Evolutionary conservation across 2,329 filamentous ascomycete species (phyloP).

Genomic region (Colletotrichum musicola): DNA sequence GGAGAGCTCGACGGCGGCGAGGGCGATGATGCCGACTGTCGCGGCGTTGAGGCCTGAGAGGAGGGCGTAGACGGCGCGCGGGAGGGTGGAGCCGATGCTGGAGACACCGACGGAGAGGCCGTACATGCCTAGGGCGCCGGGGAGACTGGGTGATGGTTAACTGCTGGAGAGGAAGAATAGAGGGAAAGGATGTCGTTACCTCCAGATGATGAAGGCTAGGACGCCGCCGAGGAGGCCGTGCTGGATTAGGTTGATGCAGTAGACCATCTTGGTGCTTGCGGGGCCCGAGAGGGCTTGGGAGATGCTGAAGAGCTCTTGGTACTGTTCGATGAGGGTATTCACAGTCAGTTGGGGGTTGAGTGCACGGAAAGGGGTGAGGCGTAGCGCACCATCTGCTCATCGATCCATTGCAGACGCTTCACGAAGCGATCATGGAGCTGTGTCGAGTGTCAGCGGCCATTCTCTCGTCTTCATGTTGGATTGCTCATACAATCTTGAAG

Average conservation of each 20-base stretch:
- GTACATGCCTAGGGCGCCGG: slow-evolving; percentile 75
- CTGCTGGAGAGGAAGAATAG: no score
- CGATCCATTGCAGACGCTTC: slow-evolving; percentile 69
- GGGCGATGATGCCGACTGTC: slow-evolving; percentile 75
- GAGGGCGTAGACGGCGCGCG: slow-evolving; percentile 71
- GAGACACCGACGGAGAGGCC: slow-evolving; percentile 71
- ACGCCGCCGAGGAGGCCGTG: slow-evolving; percentile 69
- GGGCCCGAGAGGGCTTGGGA: slow-evolving; percentile 74
- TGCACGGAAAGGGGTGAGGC: slow-evolving; percentile 26
- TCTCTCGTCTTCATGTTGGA: background rate
- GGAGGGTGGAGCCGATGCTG: slow-evolving; percentile 66
- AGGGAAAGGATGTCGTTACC: slow-evolving; percentile 51
- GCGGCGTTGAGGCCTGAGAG: slow-evolving; percentile 75
- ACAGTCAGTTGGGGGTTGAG: background rate
- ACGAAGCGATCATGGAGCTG: slow-evolving; percentile 72
- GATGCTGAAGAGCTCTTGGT: slow-evolving; percentile 76
- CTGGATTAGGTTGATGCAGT: slow-evolving; percentile 72
- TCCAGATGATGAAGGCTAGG: slow-evolving; percentile 70
- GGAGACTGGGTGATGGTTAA: slow-evolving; percentile 61
- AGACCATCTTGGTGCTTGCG: slow-evolving; percentile 75
- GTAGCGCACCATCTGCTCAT: slow-evolving; percentile 70
- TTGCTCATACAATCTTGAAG: slow-evolving; percentile 66
- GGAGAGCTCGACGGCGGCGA: slow-evolving; percentile 73
- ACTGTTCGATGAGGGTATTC: slow-evolving; percentile 56
- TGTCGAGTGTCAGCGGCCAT: background rate